phyloP scores from a whole-genome alignment of 176 grass and related monocot species.

The Zoysia pacifica region DNA sequence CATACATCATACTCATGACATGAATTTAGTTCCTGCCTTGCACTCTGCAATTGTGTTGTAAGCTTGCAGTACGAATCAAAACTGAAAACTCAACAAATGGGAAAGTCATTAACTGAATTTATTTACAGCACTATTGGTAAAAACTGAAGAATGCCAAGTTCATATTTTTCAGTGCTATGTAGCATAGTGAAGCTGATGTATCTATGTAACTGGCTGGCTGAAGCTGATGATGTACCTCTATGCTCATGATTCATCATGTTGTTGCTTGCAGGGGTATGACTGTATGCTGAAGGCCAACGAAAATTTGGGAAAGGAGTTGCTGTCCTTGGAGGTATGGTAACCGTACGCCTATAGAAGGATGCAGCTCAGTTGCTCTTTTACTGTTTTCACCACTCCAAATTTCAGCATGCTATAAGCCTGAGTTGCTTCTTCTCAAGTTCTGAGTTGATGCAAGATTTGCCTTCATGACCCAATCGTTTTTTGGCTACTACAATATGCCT shows the following conservation, averaged over 20 bases:
- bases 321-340: constrained; percentile 35
- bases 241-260: constrained; percentile 14
- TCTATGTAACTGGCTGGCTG: neutral
- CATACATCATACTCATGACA: neutral
- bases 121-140: neutral
- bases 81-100: neutral
- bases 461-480: neutral
- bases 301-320: constrained; percentile 51
- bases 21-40: constrained; percentile 1
- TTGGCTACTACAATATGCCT: neutral
- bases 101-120: neutral
- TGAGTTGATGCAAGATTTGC: neutral
- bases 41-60: neutral
- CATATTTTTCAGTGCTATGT: neutral
- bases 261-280: constrained; percentile 47
- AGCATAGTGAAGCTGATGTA: neutral
- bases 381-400: neutral
- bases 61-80: neutral
- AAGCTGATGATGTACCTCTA: neutral
- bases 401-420: neutral
- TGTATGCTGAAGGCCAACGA: constrained; percentile 39
- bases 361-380: neutral
- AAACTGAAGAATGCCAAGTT: constrained; percentile 12
- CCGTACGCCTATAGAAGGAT: neutral
- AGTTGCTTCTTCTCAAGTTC: neutral